Percentiles rank a stretch among this genome's conserved stretches.
Evolutionary conservation across 139 green algal genomes (phyloP).

Genomic region (Axilococcus clingmanii): DNA sequence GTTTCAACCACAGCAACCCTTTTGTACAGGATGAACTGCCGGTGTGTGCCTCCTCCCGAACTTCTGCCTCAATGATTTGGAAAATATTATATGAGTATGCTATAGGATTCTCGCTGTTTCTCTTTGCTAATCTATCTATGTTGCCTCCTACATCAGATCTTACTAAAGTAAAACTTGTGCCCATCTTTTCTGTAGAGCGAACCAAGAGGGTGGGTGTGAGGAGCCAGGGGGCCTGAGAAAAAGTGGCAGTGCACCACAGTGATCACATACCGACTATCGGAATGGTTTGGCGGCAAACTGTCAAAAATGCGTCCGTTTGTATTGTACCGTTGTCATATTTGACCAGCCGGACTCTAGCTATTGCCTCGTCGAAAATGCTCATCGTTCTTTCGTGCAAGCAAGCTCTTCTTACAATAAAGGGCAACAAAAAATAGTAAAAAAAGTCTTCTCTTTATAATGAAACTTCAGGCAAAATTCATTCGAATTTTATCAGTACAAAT

Average conservation of each 20-base stretch:
- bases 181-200: conserved; percentile 49
- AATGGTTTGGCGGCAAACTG: conserved; percentile 37
- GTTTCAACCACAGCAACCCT: conserved; percentile 70
- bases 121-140: conserved; percentile 47
- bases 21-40: conserved; percentile 48
- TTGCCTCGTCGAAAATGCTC: conserved; percentile 3
- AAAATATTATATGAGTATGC: conserved; percentile 36
- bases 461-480: too few species aligned
- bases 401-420: too few species aligned
- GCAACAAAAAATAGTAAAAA: too few species aligned
- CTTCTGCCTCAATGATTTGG: conserved; percentile 54
- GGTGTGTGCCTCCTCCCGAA: conserved; percentile 27
- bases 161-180: conserved; percentile 50
- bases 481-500: too few species aligned
- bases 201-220: background rate
- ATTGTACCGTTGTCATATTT: conserved; percentile 32
- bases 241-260: too few species aligned
- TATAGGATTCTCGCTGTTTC: conserved; percentile 24
- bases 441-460: too few species aligned
- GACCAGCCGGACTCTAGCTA: conserved; percentile 5
- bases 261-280: conserved; percentile 43
- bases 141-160: conserved; percentile 56
- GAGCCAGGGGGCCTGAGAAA: background rate
- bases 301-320: conserved; percentile 39
- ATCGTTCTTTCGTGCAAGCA: too few species aligned